phyloP scores from a whole-genome alignment of 129 eudicot genomes.

The Scalesia atractyloides region DNA sequence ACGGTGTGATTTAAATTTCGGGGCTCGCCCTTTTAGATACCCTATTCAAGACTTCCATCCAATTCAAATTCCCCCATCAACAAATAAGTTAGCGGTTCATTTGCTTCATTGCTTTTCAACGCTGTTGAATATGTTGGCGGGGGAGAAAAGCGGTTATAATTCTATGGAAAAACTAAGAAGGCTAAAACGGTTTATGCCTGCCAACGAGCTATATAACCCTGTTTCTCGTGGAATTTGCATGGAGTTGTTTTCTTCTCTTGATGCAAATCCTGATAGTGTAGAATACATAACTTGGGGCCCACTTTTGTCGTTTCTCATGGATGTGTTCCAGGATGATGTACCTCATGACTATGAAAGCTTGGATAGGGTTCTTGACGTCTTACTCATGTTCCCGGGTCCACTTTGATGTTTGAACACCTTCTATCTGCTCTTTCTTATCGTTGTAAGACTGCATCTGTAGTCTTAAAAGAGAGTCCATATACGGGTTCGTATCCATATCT shows the following conservation, averaged over 20 bases:
- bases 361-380: conserved; percentile 79
- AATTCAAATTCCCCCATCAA: conserved; percentile 71
- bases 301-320: conserved; percentile 73
- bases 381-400: conserved; percentile 64
- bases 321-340: conserved; percentile 58
- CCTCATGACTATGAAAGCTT: conserved; percentile 85
- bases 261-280: conserved; percentile 50
- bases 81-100: conserved; percentile 42
- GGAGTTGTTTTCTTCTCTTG: conserved; percentile 64
- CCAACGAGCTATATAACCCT: conserved; percentile 65
- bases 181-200: conserved; percentile 79
- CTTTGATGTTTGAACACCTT: conserved; percentile 53
- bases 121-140: conserved; percentile 63
- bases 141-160: conserved; percentile 52
- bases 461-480: conserved; percentile 87
- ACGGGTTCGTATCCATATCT: conserved; percentile 91
- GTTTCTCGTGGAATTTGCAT: conserved; percentile 76
- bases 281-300: conserved; percentile 86
- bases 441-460: conserved; percentile 72
- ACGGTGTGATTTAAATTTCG: conserved; percentile 87
- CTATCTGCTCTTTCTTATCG: conserved; percentile 69
- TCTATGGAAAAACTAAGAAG: conserved; percentile 72
- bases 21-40: conserved; percentile 70
- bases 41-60: conserved; percentile 82
- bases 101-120: conserved; percentile 76